Conservation (phyloP, 768 basidiomycete genomes). For the Xerocomellus chrysenteron region DNA sequence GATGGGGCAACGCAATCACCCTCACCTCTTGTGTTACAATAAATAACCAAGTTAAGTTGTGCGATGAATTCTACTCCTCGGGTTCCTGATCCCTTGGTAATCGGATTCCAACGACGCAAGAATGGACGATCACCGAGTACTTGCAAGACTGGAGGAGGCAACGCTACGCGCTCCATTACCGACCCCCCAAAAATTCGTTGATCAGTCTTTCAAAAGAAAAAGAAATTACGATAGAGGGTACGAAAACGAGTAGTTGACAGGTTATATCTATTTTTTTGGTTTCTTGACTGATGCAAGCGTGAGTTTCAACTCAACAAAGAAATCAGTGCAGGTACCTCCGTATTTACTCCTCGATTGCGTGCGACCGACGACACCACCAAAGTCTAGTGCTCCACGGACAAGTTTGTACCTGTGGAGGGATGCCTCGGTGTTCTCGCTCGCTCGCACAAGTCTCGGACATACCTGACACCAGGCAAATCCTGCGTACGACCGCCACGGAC, state of each 20-base stretch:
- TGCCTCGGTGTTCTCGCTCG: background rate
- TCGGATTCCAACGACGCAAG: background rate
- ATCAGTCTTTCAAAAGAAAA: background rate
- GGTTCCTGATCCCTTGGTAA: background rate
- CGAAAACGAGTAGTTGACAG: background rate
- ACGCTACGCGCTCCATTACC: too few species aligned
- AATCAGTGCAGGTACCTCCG: conserved; percentile 58
- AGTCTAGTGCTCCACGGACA: conserved; percentile 89
- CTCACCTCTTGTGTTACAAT: background rate
- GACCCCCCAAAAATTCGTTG: too few species aligned
- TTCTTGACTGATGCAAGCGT: conserved; percentile 66
- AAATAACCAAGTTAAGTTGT: too few species aligned
- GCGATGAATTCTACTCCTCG: background rate
- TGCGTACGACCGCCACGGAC: conserved; percentile 95
- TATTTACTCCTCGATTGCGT: conserved; percentile 85
- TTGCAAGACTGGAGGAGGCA: background rate
- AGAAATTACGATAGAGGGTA: background rate
- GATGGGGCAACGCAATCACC: background rate
- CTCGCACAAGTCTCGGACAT: conserved; percentile 24
- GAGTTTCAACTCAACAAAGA: background rate
- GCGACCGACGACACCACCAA: conserved; percentile 86
- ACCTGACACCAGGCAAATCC: conserved; percentile 98
- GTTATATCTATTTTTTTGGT: conserved; percentile 65
- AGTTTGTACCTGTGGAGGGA: conserved; percentile 76
- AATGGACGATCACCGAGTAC: background rate